Base-by-base conservation (phyloP, 192 early-diverging fungal species). In the Chytriomyces confervae region DNA sequence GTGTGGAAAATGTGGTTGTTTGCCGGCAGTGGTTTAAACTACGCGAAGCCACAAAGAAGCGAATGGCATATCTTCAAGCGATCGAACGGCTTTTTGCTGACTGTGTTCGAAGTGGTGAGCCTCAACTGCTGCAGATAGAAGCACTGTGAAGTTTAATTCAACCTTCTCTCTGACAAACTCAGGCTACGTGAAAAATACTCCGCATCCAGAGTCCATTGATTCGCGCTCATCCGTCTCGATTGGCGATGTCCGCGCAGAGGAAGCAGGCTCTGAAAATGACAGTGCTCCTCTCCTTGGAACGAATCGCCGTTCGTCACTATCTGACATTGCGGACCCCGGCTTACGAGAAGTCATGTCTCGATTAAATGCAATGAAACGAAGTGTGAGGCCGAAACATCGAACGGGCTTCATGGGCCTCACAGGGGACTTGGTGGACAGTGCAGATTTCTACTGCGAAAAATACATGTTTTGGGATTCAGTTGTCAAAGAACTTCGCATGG, bases 1-100 rank as follows among this genome's bases (percentile, higher is more conserved):
- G 72, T 45, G 88, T 89, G 36, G 86, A 89, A 68, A 86, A 85
- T 60, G 87, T 88, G 0, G 87, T 89, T 5, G 69, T 89, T 29
- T 88, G 86, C 66, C 69, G 88, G 24, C 89, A 86, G 57, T 89
- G 87, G 86, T 77, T 84, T 18, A 84, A 80, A 67, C 69, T 89
- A 61, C 79, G 86, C 36, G 66, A 79, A 11, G 85, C 87, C 2
- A 79, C 89, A 6, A 50, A 66, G 50, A 83, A 82, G n/a, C 81
- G 88, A 4, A 62, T 77, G 50, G 77, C 79, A 20, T 89, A 82
- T 62, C 62, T 89, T 9, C 74, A 73, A 23, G 47, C 84, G 57
- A 60, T 89, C 9, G 88, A 89, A 67, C 76, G 72, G 1, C 45
- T 86, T n/a, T 86, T 51, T 62, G 74, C 74, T 16, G 74, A 63